These are phyloP conservation scores for Camelina hispida DNA, from an alignment of 345 rosid species.

Conservation along the genomic window DNA sequence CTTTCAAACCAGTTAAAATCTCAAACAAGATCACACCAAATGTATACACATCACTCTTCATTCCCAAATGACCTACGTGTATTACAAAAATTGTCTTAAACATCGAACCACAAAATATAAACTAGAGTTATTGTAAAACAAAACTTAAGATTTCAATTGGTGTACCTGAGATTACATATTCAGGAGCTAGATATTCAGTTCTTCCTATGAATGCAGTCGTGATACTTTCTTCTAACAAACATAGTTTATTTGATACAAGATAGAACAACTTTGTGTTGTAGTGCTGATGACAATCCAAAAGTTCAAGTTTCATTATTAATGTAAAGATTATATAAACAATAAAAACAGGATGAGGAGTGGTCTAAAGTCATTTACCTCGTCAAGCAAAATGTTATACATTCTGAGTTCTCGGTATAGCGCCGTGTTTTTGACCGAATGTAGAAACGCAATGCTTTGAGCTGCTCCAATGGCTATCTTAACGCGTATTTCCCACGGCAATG, in stretches of 20 bases:
- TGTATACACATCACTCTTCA: constrained; percentile 38
- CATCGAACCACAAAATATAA: neutral
- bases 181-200: constrained; percentile 33
- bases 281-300: constrained; percentile 2
- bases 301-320: neutral
- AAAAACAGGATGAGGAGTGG: neutral
- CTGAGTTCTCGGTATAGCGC: constrained; percentile 19
- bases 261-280: constrained; percentile 30
- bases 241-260: constrained; percentile 25
- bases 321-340: neutral
- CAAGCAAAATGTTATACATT: constrained; percentile 25
- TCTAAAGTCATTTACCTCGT: constrained; percentile 25
- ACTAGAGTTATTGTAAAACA: too few relatives aligned
- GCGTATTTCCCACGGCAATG: constrained; percentile 27
- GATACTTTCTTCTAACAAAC: constrained; percentile 5
- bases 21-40: constrained; percentile 40
- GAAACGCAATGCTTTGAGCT: constrained; percentile 30
- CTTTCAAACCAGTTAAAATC: constrained; percentile 20
- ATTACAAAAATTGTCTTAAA: neutral
- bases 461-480: constrained; percentile 36
- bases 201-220: neutral
- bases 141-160: neutral
- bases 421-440: constrained; percentile 15
- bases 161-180: constrained; percentile 38
- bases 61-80: constrained; percentile 13